Percentiles rank a stretch among this genome's conserved stretches.
Evolutionary conservation across 805 yeast genomes (phyloP).

Genomic region (Pichia cabralensis): DNA sequence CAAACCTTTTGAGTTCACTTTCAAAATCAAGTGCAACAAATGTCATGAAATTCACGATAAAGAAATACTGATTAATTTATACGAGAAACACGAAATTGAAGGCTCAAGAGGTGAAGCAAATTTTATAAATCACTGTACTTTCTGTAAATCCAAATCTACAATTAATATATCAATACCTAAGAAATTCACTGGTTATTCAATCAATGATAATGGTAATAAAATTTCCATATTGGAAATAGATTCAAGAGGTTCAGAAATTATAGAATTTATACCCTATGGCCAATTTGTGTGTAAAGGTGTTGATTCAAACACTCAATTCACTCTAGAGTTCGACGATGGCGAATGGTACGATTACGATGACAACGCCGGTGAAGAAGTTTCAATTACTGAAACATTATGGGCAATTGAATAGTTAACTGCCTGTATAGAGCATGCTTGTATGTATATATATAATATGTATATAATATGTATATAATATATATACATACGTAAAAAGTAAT

Average conservation of each 20-base stretch:
- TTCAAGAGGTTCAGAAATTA: constrained; percentile 73
- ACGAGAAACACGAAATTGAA: constrained; percentile 52
- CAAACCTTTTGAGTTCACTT: constrained; percentile 65
- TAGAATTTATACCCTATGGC: constrained; percentile 59
- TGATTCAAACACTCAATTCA: constrained; percentile 24
- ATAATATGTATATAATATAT: too few relatives aligned
- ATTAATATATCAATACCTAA: constrained; percentile 19
- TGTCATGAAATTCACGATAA: constrained; percentile 76
- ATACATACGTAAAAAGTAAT: too few relatives aligned
- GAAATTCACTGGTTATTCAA: constrained; percentile 21
- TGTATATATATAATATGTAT: too few relatives aligned
- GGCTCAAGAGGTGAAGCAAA: constrained; percentile 80
- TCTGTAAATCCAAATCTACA: constrained; percentile 20
- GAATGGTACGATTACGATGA: constrained; percentile 98
- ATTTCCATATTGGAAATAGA: constrained; percentile 59
- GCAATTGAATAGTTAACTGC: constrained; percentile 28
- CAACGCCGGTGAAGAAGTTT: constrained; percentile 66
- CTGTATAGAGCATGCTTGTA: too few relatives aligned
- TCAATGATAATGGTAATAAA: constrained; percentile 34
- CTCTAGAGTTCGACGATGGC: constrained; percentile 59
- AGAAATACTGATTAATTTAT: constrained; percentile 55
- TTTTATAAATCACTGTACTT: constrained; percentile 47
- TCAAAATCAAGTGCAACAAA: constrained; percentile 61
- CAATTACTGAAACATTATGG: constrained; percentile 68
- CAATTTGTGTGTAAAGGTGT: constrained; percentile 42